Conservation (phyloP, 768 basidiomycete species). For the Lactarius quietus region DNA sequence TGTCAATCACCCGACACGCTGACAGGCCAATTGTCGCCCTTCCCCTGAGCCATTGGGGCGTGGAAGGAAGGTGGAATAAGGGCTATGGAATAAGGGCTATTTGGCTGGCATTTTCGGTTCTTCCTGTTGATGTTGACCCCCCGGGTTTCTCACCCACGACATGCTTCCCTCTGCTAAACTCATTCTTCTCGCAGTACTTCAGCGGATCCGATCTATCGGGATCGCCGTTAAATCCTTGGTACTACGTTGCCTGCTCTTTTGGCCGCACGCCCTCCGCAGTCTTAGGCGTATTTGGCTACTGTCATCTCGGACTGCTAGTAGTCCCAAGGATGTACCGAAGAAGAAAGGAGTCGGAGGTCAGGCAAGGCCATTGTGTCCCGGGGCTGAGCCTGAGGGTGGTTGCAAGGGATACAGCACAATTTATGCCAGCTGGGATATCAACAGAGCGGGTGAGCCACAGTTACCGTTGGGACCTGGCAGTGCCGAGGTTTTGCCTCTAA, state of each 20-base stretch:
- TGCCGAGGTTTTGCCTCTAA: neutral
- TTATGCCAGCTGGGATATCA: neutral
- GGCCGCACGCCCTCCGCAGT: neutral
- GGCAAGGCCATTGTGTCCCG: neutral
- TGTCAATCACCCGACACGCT: too few species aligned
- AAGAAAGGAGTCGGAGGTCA: neutral
- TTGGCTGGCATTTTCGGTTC: neutral
- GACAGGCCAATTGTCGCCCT: too few species aligned
- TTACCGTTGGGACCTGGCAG: neutral
- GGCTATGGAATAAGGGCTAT: neutral
- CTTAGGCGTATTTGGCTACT: neutral
- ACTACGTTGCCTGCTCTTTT: conserved; percentile 1
- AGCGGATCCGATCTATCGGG: neutral
- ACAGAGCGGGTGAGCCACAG: neutral
- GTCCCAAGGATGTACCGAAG: neutral
- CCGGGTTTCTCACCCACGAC: neutral
- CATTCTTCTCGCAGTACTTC: neutral
- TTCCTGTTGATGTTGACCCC: neutral
- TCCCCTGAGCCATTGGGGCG: too few species aligned
- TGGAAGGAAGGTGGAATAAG: too few species aligned
- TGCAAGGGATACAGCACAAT: neutral
- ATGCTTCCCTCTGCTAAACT: neutral
- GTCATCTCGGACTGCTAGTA: neutral
- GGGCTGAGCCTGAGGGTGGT: too few species aligned
- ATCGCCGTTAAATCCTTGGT: conserved; percentile 3